Base-by-base conservation (phyloP, 352 stramenopile genomes). In the Pythium phragmiticola region DNA sequence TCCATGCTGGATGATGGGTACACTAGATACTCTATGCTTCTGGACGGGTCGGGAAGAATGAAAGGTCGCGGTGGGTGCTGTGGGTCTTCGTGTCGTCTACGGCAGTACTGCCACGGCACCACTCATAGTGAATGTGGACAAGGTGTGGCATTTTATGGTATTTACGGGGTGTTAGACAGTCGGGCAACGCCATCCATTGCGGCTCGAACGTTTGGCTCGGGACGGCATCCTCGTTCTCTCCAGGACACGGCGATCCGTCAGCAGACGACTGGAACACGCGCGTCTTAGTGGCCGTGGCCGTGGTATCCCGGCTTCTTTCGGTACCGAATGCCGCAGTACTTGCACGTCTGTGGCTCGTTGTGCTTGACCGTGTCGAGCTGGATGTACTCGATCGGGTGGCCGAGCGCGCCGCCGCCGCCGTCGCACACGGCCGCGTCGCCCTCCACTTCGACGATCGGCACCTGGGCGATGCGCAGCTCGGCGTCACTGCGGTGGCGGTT, bases 311-410 rank as follows among this genome's bases (percentile, higher is more conserved):
- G 69, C 71, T 94, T 92, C 78, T 82, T 93, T 68, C 92, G 85
- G 84, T 91, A 98, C 68, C 88, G 82, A 59, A 97, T 73, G 51
- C 92, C 92, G 72, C 92, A 98, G 76, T 98, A 98, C 77, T 96
- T 96, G 88, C 92, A 98, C 30, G 80, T 89, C 68, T 89, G 75
- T 45, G 86, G 72, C 12, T 68, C 65, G 65, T 90, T 72, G 62
- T 86, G 75, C 68, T 88, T 78, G 36, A 92, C 77, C 54, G 80
- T 97, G 77, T 96, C 83, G 54, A 98, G 76, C 65, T 96, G 82
- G 57, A 98, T 98, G 82, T 95, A 98, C 73, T 99, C 96, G 60
- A 99, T 63, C 42, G 97, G 97, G 83, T 99, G 97, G 52, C 97
- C 97, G 36, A 99, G 79, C 21, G 94, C 90, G 19, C 97, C 97